Base-by-base conservation (phyloP, 257 asterid genomes). In the Solanum sparsipilum region DNA sequence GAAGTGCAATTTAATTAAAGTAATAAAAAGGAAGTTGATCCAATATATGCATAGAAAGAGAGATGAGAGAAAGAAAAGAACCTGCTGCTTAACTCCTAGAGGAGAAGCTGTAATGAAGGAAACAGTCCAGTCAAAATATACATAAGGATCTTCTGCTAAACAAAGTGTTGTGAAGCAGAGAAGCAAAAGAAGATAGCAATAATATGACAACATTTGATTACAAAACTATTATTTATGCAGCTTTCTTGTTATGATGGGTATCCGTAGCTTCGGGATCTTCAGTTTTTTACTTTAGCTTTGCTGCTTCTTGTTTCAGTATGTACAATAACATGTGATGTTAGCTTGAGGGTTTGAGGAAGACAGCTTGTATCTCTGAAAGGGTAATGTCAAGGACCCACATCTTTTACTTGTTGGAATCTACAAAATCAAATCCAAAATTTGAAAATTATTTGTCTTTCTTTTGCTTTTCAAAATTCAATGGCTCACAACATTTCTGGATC, bases 61-160 rank as follows among this genome's bases (percentile, higher is more conserved):
- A 48, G 72, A 86, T 86, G 35, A 41, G 18, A 65, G 41, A 58
- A 84, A 86, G 84, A 83, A 58, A 85, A 86, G 85, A 83, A 95
- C 99, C 98, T 95, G 94, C 86, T 95, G 98, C 84, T 86, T 94
- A 75, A 93, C 90, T 82, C 99, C 99, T 32, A 96, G 98, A 90
- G 98, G 99, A 84, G 98, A 88, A 48, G 98, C 98, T 41, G 96
- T 90, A 90, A 94, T 63, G 91, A 95, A 96, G 74, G 98, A 94
- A 88, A 95, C 93, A 39, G 98, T 94, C 99, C 98, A 95, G 89
- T 95, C 98, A 84, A 91, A 94, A 92, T 87, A 92, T 44, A 92
- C 94, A 87, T 88, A 96, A 29, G 99, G 98, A 87, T 96, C 98
- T 84, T 82, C 93, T 4, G 94, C 97, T 27, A 93, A 92, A 87